Base-by-base conservation (phyloP, 1,139 yeast genomes). In the Kazachstania sp. region DNA sequence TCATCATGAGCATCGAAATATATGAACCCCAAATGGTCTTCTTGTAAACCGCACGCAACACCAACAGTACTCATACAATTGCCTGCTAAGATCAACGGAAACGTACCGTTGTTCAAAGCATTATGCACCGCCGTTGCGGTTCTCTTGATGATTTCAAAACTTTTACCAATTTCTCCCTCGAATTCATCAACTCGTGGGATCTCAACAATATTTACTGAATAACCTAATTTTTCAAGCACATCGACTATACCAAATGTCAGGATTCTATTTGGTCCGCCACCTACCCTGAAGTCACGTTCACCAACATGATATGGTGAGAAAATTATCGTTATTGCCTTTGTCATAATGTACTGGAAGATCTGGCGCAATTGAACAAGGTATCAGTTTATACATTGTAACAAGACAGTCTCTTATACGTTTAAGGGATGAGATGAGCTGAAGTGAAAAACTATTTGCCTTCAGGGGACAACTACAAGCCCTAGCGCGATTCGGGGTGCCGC, bases 121-220 rank as follows among this genome's bases (percentile, higher is more conserved):
- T 39, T 39, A 16, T 29, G 19, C 23, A 39, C 42, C 3, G n/a
- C n/a, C 6, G 16, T 18, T 3, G 42, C 29, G 3, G 36, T 39
- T 20, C 42, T 29, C 13, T 32, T 39, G 13, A 39, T 18, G 12
- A 39, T 29, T 32, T 39, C 42, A 30, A 39, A 39, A 30, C 42
- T 39, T 30, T 32, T 30, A 19, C 42, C 42, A 28, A 39, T 39
- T 30, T 39, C 42, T n/a, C 42, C 42, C 15, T 39, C 42, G 18
- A n/a, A 39, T 19, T 39, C 42, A 28, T 39, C 42, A 11, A 39
- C 42, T 29, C 42, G 19, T 23, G 34, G 36, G 7, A 39, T 39
- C 23, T 39, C 42, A 4, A 39, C 42, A 29, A 39, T 29, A 20
- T 39, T 18, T 12, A 39, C 42, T 4, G 19, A 20, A 32, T 39